Base-by-base conservation (phyloP, 352 stramenopile genomes). In the Globisporangium splendens region DNA sequence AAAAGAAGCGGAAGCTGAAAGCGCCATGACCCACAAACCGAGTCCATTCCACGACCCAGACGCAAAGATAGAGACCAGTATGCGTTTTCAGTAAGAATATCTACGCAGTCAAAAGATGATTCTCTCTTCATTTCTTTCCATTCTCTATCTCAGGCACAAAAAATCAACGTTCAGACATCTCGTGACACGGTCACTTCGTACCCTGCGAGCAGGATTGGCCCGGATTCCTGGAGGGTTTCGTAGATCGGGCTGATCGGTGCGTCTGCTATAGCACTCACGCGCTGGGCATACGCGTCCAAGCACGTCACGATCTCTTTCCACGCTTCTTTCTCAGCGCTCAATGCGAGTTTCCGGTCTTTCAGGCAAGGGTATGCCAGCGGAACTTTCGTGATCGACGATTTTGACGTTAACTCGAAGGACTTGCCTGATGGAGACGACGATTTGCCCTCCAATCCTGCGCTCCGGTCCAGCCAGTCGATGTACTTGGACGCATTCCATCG, bases 251-350 rank as follows among this genome's bases (percentile, higher is more conserved):
- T 89, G 31, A 80, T 46, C 22, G 86, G 58, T 1, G 66, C 53
- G 51, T 73, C 69, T 8, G 66, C 48, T 10, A 74, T 63, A 21
- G 79, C 83, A 21, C 77, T 91, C 42, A 87, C 73, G 15, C 86
- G 83, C 57, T 93, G 80, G 4, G 76, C 83, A 59, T 93, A 95
- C 5, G 83, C 75, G 55, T 95, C 86, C 35, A 95, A 66, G 24
- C 79, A 91, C 50, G 80, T 73, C n/a, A 47, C 38, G 21, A 95
- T 64, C 70, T 93, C 81, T 63, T 91, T 91, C 86, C 86, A 95
- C 17, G 79, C 83, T 31, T 81, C 75, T 43, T 90, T 79, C 69
- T 95, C 86, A 3, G 75, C 77, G 46, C 63, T 49, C 31, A 92
- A 50, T 21, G 72, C 53, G 7, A 87, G 62, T 17, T 69, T 70